Evolutionary conservation across 768 basidiomycete species (phyloP).

Genomic region (Cantharellus anzutake): DNA sequence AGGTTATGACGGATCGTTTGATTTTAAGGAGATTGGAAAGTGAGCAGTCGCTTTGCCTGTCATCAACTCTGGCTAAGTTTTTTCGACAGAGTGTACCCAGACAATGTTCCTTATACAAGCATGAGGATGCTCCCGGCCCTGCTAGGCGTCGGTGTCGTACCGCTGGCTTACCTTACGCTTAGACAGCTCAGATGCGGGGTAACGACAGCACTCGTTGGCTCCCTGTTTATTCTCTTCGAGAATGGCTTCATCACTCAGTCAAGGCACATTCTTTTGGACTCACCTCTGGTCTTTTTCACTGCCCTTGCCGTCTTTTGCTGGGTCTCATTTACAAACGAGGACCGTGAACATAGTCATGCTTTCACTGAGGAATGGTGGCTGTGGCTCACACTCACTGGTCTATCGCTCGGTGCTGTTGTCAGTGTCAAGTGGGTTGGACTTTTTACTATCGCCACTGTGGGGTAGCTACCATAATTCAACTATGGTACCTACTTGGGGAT

Average conservation of each 20-base stretch:
- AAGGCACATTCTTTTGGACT: conserved; percentile 91
- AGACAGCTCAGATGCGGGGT: conserved; percentile 84
- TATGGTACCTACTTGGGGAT: conserved; percentile 85
- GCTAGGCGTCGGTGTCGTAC: conserved; percentile 77
- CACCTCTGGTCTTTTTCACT: conserved; percentile 96
- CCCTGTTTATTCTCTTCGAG: conserved; percentile 88
- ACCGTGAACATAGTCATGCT: conserved; percentile 42
- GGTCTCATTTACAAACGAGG: conserved; percentile 81
- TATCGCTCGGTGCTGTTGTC: conserved; percentile 79
- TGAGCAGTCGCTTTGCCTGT: conserved; percentile 18
- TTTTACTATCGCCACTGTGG: conserved; percentile 92
- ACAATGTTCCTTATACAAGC: conserved; percentile 79
- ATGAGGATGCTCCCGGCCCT: conserved; percentile 93
- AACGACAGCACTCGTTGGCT: conserved; percentile 77
- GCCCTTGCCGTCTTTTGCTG: conserved; percentile 75
- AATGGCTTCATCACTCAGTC: conserved; percentile 94
- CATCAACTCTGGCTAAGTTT: background rate
- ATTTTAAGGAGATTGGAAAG: conserved; percentile 97
- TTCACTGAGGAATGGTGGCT: conserved; percentile 86
- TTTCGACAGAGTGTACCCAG: conserved; percentile 39
- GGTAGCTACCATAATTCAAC: conserved; percentile 66
- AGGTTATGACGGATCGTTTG: conserved; percentile 84
- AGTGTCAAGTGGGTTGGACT: conserved; percentile 98
- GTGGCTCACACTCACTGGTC: conserved; percentile 73
- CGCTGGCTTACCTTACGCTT: conserved; percentile 81